phyloP scores from a whole-genome alignment of 352 stramenopile species.

The Phytophthora megakarya region DNA sequence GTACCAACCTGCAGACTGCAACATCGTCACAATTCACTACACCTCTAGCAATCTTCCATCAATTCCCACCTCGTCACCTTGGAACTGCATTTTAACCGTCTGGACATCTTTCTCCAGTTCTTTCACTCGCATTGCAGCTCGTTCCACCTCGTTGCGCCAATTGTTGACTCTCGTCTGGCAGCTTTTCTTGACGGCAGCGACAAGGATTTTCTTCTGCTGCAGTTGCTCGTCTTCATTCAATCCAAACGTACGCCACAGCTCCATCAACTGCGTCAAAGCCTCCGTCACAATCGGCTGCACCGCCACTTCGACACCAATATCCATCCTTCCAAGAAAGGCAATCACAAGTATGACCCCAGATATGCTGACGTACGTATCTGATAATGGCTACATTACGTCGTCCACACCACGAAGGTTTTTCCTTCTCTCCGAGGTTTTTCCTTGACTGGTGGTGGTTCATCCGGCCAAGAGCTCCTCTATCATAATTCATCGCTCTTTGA shows the following conservation, averaged over 20 bases:
- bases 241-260: conserved; percentile 43
- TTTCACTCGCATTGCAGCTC: conserved; percentile 7
- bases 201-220: conserved; percentile 34
- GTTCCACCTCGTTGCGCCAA: conserved; percentile 26
- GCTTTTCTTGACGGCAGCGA: conserved; percentile 29
- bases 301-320: conserved; percentile 1
- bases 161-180: conserved; percentile 10
- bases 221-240: conserved; percentile 34
- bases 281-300: conserved; percentile 8
- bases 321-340: conserved; percentile 15
- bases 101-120: conserved; percentile 45
- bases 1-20: too few species aligned
- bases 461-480: too few species aligned
- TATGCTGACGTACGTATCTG: conserved; percentile 16
- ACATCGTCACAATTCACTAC: too few species aligned
- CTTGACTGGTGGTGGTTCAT: conserved; percentile 36
- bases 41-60: too few species aligned
- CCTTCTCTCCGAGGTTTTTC: neutral
- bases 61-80: conserved; percentile 35
- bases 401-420: conserved; percentile 9
- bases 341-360: conserved; percentile 22
- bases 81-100: conserved; percentile 37
- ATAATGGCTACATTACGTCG: conserved; percentile 34
- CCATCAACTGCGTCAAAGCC: conserved; percentile 27
- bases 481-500: conserved; percentile 58